Conservation (phyloP, 2,329 filamentous ascomycete species). For the Penicillium sp. region DNA sequence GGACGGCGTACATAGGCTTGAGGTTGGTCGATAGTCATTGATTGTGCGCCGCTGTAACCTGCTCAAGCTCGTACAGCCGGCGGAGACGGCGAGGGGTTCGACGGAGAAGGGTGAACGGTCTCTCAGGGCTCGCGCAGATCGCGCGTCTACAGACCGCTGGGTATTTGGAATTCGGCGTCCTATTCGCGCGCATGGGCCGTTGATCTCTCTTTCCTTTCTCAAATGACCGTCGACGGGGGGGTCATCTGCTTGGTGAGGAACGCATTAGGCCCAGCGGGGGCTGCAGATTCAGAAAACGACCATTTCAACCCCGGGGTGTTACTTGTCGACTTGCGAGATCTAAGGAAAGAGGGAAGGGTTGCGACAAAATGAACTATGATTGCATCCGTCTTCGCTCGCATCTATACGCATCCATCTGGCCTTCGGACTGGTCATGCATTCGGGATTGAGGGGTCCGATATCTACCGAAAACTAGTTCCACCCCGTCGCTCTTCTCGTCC, state of each 20-base stretch:
- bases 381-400: no score
- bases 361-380: no score
- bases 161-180: conserved; percentile 10
- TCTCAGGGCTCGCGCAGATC: conserved; percentile 11
- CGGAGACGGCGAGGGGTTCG: no score
- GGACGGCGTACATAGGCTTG: conserved; percentile 10
- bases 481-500: no score
- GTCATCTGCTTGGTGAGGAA: conserved; percentile 26
- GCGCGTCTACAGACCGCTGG: conserved; percentile 13
- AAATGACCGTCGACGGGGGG: conserved; percentile 26
- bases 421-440: no score
- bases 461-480: no score
- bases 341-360: no score
- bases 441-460: no score
- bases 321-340: no score
- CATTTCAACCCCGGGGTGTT: conserved; percentile 10
- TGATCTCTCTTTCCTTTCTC: conserved; percentile 31
- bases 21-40: conserved; percentile 7
- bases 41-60: conserved; percentile 13
- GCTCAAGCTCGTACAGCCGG: conserved; percentile 20
- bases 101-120: no score
- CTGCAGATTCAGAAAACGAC: conserved; percentile 18
- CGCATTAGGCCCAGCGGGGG: conserved; percentile 12
- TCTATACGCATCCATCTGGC: no score
- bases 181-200: conserved; percentile 28